Base-by-base conservation (phyloP, 768 basidiomycete species). In the Boletus rubescentipes region DNA sequence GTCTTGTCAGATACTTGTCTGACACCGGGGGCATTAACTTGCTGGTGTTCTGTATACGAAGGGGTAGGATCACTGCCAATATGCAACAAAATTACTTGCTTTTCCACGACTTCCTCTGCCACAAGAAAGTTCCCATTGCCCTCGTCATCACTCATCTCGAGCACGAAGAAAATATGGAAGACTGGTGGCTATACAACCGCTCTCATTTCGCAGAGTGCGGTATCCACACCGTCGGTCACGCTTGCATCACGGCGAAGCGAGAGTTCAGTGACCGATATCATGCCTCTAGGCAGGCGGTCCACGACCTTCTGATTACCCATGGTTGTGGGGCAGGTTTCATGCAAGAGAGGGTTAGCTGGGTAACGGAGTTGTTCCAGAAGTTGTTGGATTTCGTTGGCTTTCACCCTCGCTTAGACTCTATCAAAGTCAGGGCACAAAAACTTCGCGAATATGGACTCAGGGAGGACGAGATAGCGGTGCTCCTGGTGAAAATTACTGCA, bases 1-100 rank as follows among this genome's bases (percentile, higher is more conserved):
- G 61, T 43, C 67, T 80, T 12, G 57, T 79, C 44, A 58, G 59
- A 41, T 59, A 35, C 23, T 58, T 78, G 36, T 54, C 61, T 15
- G 57, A 59, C 5, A 60, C 63, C 6, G 72, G 65, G 7, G 78
- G 78, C 9, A 61, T 79, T 31, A 70, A 64, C 61, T 66, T 79
- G 38, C 65, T 79, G 21, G 59, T 78, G 12, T 78, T 71, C 51
- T 71, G 71, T 43, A 65, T 77, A 58, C 71, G 68, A 15, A 69
- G 46, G 39, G 66, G 68, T 26, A 63, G 71, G 58, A 65, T 71
- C 53, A 73, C 62, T 9, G 41, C 38, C 8, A 65, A 55, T 29
- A 65, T 57, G 57, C 58, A 60, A 44, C 63, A 62, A 6, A 71
- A 72, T 46, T 75, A 73, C 50, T 40, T 36, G 12, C 57, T 71